Evolutionary conservation across 495 filamentous ascomycete species (phyloP).

Genomic region (Xylaria bambusicola): DNA sequence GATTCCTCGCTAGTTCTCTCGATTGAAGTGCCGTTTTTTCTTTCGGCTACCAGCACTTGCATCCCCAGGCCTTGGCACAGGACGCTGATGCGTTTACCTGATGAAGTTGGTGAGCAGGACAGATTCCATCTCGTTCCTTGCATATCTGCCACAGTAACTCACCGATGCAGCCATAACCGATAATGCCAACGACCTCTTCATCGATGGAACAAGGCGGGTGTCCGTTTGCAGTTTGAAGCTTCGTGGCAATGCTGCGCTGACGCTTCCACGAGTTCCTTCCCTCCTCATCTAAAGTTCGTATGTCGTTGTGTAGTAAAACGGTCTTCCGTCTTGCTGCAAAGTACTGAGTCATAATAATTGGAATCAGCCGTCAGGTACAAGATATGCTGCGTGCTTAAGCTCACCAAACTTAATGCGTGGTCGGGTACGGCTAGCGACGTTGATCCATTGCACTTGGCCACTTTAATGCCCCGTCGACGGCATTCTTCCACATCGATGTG

Average conservation of each 20-base stretch:
- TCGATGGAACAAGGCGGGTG: constrained; percentile 31
- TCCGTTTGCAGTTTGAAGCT: constrained; percentile 18
- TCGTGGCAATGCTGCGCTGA: constrained; percentile 14
- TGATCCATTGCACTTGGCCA: constrained; percentile 46
- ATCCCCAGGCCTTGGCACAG: constrained; percentile 46
- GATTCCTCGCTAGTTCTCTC: constrained; percentile 9
- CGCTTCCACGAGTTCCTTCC: constrained; percentile 33
- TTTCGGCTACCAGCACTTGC: constrained; percentile 50
- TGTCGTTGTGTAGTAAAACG: constrained; percentile 35
- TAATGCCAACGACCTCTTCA: constrained; percentile 49
- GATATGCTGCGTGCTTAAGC: no score
- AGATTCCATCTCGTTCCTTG: no score
- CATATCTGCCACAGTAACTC: neutral
- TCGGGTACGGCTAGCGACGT: constrained; percentile 52
- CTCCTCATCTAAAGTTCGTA: constrained; percentile 36
- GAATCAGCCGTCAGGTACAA: neutral
- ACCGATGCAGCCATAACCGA: constrained; percentile 55
- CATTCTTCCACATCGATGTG: constrained; percentile 48
- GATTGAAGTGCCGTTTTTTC: constrained; percentile 35
- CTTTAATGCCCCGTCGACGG: constrained; percentile 40
- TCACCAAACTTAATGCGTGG: constrained; percentile 50
- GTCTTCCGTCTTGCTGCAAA: constrained; percentile 52
- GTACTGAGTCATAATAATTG: constrained; percentile 29
- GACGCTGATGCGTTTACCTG: constrained; percentile 32
- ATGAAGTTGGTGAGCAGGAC: neutral